Base-by-base conservation (phyloP, 768 basidiomycete genomes). In the Trametes punicea region DNA sequence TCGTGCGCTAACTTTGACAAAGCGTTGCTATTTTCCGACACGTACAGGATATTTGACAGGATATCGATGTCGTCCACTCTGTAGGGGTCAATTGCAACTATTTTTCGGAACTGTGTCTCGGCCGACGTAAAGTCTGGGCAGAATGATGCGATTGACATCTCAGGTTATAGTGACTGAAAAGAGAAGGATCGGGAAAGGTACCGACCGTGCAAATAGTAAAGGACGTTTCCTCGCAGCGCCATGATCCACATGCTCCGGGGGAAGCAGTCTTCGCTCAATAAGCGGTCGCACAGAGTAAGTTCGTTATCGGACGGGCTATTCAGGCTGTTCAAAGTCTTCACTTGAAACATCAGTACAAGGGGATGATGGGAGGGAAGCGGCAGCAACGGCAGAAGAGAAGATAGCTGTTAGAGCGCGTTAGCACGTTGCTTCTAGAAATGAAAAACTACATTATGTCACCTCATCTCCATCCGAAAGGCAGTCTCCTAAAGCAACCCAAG, bases 11-110 rank as follows among this genome's bases (percentile, higher is more conserved):
- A 78, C 68, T 85, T 85, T 18, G 94, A 94, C 39, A 99, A 75
- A 66, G 96, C 95, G 30, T 90, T 74, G 41, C 84, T 82, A 64
- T 91, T 92, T 65, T 94, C 90, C 45, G 91, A 92, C 2, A 98
- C 94, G 70, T 98, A 98, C 38, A 98, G 79, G 67, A 98, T 97
- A 68, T 98, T 97, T 53, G 94, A 96, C 70, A 89, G 94, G 33
- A 97, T 84, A 65, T 98, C 97, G 54, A 98, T 88, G 65, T 97
- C 91, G 61, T 99, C 97, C 55, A 97, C 83, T 23, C 94, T 83
- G 71, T 85, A 86, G 8, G 95, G 96, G 68, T 98, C 94, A 31
- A 87, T 67, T 2, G 75, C 71, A 30, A 91, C 80, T 30, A 98
- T 89, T 62, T 81, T 80, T 64, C 93, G 88, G 68, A 98, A 99